Evolutionary conservation across 768 basidiomycete genomes (phyloP).

Genomic region (Boletus reticuloceps): DNA sequence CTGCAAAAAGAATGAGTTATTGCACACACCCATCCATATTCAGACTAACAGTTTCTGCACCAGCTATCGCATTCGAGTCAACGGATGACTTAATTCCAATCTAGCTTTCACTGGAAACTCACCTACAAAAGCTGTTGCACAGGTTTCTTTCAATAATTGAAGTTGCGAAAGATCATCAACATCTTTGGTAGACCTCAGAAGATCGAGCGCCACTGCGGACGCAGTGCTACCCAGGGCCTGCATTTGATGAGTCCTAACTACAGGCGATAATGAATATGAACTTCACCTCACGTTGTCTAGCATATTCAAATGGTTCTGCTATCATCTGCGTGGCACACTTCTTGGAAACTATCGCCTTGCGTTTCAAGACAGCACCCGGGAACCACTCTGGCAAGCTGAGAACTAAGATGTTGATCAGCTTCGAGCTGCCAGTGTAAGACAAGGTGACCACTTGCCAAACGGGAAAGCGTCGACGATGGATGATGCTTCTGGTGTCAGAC

Average conservation of each 20-base stretch:
- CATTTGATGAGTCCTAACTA: background rate
- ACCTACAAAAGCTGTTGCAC: slow-evolving; percentile 17
- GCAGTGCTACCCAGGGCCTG: slow-evolving; percentile 11
- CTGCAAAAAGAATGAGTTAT: slow-evolving; percentile 1
- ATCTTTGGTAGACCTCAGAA: background rate
- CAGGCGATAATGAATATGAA: background rate
- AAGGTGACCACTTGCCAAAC: slow-evolving; percentile 11
- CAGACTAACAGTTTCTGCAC: slow-evolving; percentile 19
- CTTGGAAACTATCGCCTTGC: slow-evolving; percentile 10
- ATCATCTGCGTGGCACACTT: slow-evolving; percentile 12
- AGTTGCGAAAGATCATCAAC: slow-evolving; percentile 8
- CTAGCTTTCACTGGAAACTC: background rate
- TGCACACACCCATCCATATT: background rate
- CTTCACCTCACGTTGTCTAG: slow-evolving; percentile 9
- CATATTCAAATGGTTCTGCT: slow-evolving; percentile 17
- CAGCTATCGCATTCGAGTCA: slow-evolving; percentile 8
- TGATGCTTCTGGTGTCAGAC: slow-evolving; percentile 14
- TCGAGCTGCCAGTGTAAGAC: no score
- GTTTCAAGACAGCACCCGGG: slow-evolving; percentile 28
- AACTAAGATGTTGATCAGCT: slow-evolving; percentile 8
- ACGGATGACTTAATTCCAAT: background rate
- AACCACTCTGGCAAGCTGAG: slow-evolving; percentile 24
- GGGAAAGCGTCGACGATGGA: slow-evolving; percentile 12
- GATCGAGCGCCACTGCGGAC: slow-evolving; percentile 13
- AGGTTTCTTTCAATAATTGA: slow-evolving; percentile 8